These are phyloP conservation scores for Gillenia trifoliata DNA, from an alignment of 306 rosid species.

Conservation along the genomic window DNA sequence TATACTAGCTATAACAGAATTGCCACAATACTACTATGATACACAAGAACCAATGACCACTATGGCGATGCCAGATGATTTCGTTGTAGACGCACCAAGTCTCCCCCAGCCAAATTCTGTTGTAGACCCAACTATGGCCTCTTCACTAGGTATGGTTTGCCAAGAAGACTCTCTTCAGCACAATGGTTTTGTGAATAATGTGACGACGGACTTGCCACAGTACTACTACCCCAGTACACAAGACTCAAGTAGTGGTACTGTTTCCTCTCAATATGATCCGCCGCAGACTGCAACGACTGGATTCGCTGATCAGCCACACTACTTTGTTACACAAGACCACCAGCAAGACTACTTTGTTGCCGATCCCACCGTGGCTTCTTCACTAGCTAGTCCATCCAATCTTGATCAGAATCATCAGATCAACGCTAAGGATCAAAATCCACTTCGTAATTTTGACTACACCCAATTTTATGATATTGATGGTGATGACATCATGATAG, in stretches of 20 bases:
- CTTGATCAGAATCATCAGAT: neutral
- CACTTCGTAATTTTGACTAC: neutral
- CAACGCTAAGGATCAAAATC: neutral
- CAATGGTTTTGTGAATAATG: neutral
- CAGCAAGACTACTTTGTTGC: neutral
- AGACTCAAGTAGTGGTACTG: neutral
- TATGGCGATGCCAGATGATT: neutral
- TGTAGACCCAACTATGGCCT: neutral
- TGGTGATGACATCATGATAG: neutral
- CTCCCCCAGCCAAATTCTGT: neutral
- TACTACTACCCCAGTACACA: neutral
- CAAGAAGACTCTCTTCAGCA: neutral
- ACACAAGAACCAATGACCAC: neutral
- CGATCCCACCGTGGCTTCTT: neutral
- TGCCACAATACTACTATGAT: neutral
- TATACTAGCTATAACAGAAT: no score
- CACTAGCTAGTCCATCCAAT: neutral
- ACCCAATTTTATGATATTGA: neutral
- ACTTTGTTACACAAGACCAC: neutral
- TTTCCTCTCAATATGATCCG: neutral
- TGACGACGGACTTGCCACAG: neutral
- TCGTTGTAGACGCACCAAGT: neutral
- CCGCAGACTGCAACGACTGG: neutral
- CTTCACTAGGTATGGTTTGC: neutral
- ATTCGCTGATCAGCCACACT: neutral